A percentile compares a stretch with the other conserved stretches of the same genome.
Evolutionary conservation across 2,329 filamentous ascomycete genomes (phyloP).

Genomic region (Reticulascus tulasneorum): DNA sequence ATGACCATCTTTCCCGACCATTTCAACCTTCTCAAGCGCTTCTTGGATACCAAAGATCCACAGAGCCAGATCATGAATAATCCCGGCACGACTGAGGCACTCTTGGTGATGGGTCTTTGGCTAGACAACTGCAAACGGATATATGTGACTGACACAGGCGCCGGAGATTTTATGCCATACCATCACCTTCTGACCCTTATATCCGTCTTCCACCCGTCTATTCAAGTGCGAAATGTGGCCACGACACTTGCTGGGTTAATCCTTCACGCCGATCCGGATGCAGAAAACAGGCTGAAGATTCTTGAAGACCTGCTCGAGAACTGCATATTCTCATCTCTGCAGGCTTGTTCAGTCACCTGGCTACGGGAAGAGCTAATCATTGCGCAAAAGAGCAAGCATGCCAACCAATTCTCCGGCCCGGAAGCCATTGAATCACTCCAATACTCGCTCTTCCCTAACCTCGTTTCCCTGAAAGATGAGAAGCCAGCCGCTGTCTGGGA

Average conservation of each 20-base stretch:
- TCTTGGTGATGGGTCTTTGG: slow-evolving; percentile 58
- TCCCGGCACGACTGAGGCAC: slow-evolving; percentile 54
- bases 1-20: slow-evolving; percentile 60
- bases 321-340: slow-evolving; percentile 59
- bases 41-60: slow-evolving; percentile 48
- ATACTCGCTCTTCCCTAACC: slow-evolving; percentile 57
- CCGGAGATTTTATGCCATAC: slow-evolving; percentile 52
- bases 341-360: slow-evolving; percentile 61
- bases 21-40: slow-evolving; percentile 46
- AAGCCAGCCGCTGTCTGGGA: slow-evolving; percentile 41
- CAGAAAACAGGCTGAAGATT: slow-evolving; percentile 55
- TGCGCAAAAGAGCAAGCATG: slow-evolving; percentile 29
- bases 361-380: slow-evolving; percentile 58
- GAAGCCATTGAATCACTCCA: slow-evolving; percentile 58
- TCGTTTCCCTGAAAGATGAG: slow-evolving; percentile 41
- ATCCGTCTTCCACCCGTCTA: slow-evolving; percentile 52
- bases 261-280: slow-evolving; percentile 56
- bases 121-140: slow-evolving; percentile 48
- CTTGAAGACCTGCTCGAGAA: slow-evolving; percentile 63
- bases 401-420: slow-evolving; percentile 42
- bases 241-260: slow-evolving; percentile 49
- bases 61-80: slow-evolving; percentile 44
- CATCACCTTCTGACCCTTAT: slow-evolving; percentile 56
- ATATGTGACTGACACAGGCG: slow-evolving; percentile 22
- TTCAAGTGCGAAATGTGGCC: slow-evolving; percentile 52